phyloP scores from a whole-genome alignment of 306 rosid genomes.

The Prunus fruticosa region DNA sequence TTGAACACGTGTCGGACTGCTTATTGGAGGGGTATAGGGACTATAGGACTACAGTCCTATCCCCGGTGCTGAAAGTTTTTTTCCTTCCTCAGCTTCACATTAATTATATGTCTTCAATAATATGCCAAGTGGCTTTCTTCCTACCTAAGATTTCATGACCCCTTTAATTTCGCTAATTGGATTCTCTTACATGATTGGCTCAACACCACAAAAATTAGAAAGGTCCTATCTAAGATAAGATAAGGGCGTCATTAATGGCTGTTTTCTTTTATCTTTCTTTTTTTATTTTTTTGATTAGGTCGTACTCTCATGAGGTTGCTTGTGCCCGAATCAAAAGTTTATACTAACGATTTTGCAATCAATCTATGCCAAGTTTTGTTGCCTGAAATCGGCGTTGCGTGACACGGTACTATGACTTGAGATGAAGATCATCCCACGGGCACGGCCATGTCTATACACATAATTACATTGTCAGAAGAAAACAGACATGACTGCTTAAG shows the following conservation, averaged over 20 bases:
- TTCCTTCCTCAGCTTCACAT: too few relatives aligned
- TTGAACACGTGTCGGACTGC: too few relatives aligned
- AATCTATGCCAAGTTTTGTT: not conserved
- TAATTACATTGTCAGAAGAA: too few relatives aligned
- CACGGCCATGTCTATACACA: not conserved
- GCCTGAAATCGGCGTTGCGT: not conserved
- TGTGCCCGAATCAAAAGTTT: not conserved
- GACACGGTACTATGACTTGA: constrained; percentile 2
- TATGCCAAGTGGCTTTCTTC: not conserved
- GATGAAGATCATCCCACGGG: not conserved
- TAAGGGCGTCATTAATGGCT: too few relatives aligned
- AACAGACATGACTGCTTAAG: too few relatives aligned
- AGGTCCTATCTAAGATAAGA: not conserved
- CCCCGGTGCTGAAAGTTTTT: too few relatives aligned
- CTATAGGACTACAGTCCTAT: too few relatives aligned
- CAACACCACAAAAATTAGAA: not conserved
- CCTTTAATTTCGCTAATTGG: not conserved
- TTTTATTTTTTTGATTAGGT: too few relatives aligned
- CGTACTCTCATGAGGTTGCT: not conserved
- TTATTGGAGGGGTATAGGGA: too few relatives aligned
- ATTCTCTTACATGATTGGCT: not conserved
- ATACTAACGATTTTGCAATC: not conserved
- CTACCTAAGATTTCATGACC: not conserved
- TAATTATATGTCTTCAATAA: not conserved
- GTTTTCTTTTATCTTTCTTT: too few relatives aligned